Base-by-base conservation (phyloP, 1,139 yeast species). In the Spathaspora sp. region DNA sequence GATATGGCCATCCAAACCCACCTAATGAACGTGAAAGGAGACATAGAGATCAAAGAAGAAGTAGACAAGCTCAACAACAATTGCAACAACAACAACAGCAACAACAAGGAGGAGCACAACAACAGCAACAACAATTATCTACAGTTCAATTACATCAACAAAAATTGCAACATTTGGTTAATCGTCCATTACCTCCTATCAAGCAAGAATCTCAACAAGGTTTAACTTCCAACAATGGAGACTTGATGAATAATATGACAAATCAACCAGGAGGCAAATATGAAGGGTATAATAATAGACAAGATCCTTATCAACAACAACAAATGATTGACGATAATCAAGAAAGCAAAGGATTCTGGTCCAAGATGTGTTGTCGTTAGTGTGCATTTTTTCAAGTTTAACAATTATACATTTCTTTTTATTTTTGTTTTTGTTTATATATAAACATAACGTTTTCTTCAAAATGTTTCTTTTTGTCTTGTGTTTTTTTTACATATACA, bases 1-100 rank as follows among this genome's bases (percentile, higher is more conserved):
- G 97, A 34, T 90, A 90, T 63, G 97, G 97, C 24, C 79, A 78
- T 60, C 80, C 79, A 42, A 73, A 70, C 55, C 79, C 79, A 29
- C 78, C 79, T 23, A 79, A 80, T 48, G 83, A 78, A 37, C 65
- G 80, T 52, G 80, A 77, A 47, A 73, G 80, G 60, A 76, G 80
- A 57, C 81, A 76, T 50, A 68, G 76, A 48, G 74, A 69, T 43
- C 71, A 65, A 57, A 66, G 76, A 60, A 69, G 74, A 61, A 63
- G 64, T 47, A 61, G 69, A 53, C 72, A 68, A 45, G 72, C 68
- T 49, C 71, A 65, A 39, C 64, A 59, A 29, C 59, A 57, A 36
- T 64, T 59, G 42, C 63, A 57, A 41, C 63, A 57, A 23, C 62
- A 58, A 44, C 66, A 61, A 26, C 58, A 61, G 24, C 58, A 48